These are phyloP conservation scores for Serpula lacrymans DNA, from an alignment of 768 basidiomycete genomes.

Conservation along the genomic window DNA sequence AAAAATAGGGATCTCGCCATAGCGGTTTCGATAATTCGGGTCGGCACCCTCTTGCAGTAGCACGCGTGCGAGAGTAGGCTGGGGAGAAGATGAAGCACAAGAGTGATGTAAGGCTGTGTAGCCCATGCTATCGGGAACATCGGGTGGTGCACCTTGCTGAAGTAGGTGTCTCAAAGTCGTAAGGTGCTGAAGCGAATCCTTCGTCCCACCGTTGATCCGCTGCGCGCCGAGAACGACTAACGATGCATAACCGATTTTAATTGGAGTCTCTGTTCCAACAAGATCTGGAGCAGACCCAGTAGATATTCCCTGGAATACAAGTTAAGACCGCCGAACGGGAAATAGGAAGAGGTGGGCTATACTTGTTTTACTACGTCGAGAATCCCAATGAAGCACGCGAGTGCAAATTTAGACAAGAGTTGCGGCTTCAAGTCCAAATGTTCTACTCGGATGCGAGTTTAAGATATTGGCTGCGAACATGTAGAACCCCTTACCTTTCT, in stretches of 20 bases:
- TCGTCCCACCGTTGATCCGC: conserved; percentile 19
- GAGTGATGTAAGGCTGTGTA: conserved; percentile 50
- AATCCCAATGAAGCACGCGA: conserved; percentile 21
- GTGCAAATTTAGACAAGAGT: conserved; percentile 20
- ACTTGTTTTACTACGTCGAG: conserved; percentile 19
- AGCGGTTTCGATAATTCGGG: conserved; percentile 46
- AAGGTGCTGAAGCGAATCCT: conserved; percentile 20
- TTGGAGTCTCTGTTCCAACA: conserved; percentile 38
- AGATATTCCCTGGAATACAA: conserved; percentile 17
- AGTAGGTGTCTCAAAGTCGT: conserved; percentile 42
- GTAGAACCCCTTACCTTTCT: too few species aligned
- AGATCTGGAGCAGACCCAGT: conserved; percentile 35
- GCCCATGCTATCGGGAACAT: conserved; percentile 44
- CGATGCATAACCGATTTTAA: conserved; percentile 40
- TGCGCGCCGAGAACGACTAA: conserved; percentile 40
- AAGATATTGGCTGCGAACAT: too few species aligned
- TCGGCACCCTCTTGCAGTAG: conserved; percentile 47
- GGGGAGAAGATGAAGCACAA: conserved; percentile 23
- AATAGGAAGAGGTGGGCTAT: conserved; percentile 1
- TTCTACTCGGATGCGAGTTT: too few species aligned
- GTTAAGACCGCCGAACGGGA: not conserved
- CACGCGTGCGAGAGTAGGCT: conserved; percentile 30
- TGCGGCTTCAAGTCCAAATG: too few species aligned
- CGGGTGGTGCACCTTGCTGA: conserved; percentile 34
- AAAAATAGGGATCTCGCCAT: conserved; percentile 42